These are phyloP conservation scores for Pachysandra terminalis DNA, from an alignment of 164 flowering plant species.

Conservation along the genomic window DNA sequence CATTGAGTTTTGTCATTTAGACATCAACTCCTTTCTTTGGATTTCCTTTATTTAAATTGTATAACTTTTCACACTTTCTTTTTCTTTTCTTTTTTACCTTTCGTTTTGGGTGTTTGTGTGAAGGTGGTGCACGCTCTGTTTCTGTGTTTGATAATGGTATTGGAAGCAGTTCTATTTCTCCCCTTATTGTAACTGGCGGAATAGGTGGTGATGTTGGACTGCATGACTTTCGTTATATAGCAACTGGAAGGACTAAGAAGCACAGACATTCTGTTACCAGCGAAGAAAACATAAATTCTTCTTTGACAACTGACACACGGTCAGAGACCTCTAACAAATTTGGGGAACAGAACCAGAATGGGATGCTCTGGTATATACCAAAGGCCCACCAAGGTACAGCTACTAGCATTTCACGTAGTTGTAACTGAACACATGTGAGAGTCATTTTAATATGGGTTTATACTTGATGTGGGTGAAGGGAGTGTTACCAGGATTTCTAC, in stretches of 20 bases:
- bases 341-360: conserved; percentile 64
- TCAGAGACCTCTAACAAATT: conserved; percentile 23
- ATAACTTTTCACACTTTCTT: background rate
- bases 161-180: conserved; percentile 92
- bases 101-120: conserved; percentile 19
- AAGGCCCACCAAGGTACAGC: conserved; percentile 88
- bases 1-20: no score
- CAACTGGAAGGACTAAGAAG: conserved; percentile 78
- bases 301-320: conserved; percentile 25
- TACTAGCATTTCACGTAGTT: no score
- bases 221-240: conserved; percentile 94
- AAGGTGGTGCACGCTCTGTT: conserved; percentile 91
- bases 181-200: conserved; percentile 89
- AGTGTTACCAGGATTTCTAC: conserved; percentile 74
- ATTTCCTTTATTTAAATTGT: no score
- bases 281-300: conserved; percentile 31
- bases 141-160: conserved; percentile 79
- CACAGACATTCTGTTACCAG: conserved; percentile 36
- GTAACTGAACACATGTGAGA: no score
- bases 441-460: background rate
- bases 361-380: conserved; percentile 99
- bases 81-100: background rate
- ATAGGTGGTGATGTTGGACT: conserved; percentile 88
- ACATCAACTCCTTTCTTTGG: background rate
- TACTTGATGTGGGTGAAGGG: conserved; percentile 40